Conservation (phyloP, 108 stramenopile genomes). For the Cyclotella choctawhatcheeana region DNA sequence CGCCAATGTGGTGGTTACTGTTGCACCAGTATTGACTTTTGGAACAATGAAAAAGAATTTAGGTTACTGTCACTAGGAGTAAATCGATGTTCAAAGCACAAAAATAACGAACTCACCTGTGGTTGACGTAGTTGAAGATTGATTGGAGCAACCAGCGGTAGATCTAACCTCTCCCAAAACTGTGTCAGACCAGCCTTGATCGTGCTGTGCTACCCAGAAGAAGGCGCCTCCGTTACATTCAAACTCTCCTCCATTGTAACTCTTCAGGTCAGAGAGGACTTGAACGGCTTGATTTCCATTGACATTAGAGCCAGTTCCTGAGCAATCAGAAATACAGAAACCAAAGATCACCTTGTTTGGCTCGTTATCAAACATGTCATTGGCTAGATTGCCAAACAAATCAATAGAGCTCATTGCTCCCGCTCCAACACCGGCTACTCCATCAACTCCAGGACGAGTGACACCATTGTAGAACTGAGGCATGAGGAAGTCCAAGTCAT, state of each 20-base stretch:
- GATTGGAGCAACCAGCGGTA: background rate
- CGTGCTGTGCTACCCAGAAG: slow-evolving; percentile 61
- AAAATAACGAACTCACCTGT: background rate
- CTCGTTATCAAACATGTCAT: slow-evolving; percentile 55
- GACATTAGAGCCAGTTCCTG: slow-evolving; percentile 41
- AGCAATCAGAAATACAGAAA: slow-evolving; percentile 63
- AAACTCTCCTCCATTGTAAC: slow-evolving; percentile 32
- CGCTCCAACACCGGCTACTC: slow-evolving; percentile 28
- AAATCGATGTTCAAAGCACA: background rate
- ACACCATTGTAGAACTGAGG: slow-evolving; percentile 68
- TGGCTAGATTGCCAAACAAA: slow-evolving; percentile 43
- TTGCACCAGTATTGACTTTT: background rate
- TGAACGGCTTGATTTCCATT: slow-evolving; percentile 39
- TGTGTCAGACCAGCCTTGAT: slow-evolving; percentile 9
- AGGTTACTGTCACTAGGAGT: too few relatives aligned
- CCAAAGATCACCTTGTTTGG: slow-evolving; percentile 61
- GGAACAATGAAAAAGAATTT: too few relatives aligned
- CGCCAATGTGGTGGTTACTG: background rate
- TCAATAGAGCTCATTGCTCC: slow-evolving; percentile 24
- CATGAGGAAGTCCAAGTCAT: slow-evolving; percentile 58
- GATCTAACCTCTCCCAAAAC: background rate
- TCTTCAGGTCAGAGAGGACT: slow-evolving; percentile 38
- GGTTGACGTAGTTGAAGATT: slow-evolving; percentile 1
- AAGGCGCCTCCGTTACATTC: slow-evolving; percentile 62
- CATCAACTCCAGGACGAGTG: slow-evolving; percentile 48